These are phyloP conservation scores for Boletus speciosus DNA, from an alignment of 768 basidiomycete species.

Conservation along the genomic window DNA sequence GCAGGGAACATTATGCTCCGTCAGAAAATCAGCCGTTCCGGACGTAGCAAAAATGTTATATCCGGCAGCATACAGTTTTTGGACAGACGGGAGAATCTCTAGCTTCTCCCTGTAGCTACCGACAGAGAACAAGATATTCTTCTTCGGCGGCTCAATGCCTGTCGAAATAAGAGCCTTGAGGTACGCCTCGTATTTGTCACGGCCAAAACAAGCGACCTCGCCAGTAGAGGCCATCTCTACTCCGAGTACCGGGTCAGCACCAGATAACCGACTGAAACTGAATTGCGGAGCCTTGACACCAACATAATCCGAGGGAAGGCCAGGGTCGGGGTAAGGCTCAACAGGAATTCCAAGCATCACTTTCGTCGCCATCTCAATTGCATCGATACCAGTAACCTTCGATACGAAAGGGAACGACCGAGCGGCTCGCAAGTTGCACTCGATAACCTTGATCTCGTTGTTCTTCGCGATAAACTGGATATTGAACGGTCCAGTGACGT, in stretches of 20 bases:
- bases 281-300: slow-evolving; percentile 99
- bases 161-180: slow-evolving; percentile 96
- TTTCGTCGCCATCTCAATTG: slow-evolving; percentile 98
- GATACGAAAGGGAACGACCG: slow-evolving; percentile 99
- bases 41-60: slow-evolving; percentile 97
- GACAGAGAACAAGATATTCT: slow-evolving; percentile 95
- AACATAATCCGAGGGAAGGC: slow-evolving; percentile 89
- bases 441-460: slow-evolving; percentile 99
- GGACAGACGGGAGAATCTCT: slow-evolving; percentile 91
- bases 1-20: slow-evolving; percentile 94
- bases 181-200: slow-evolving; percentile 97
- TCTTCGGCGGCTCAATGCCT: slow-evolving; percentile 91
- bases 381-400: slow-evolving; percentile 96
- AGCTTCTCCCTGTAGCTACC: slow-evolving; percentile 97
- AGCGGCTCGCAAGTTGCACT: slow-evolving; percentile 97
- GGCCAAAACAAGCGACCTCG: slow-evolving; percentile 98
- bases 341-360: slow-evolving; percentile 93
- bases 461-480: slow-evolving; percentile 99
- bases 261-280: slow-evolving; percentile 93
- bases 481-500: slow-evolving; percentile 98
- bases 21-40: slow-evolving; percentile 96
- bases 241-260: slow-evolving; percentile 95
- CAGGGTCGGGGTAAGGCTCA: slow-evolving; percentile 84
- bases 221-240: slow-evolving; percentile 99
- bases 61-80: slow-evolving; percentile 89